Percentiles rank a stretch among this genome's conserved stretches.
Evolutionary conservation across 106 monocot species (phyloP).

Genomic region (Dendrobium chrysotoxum): DNA sequence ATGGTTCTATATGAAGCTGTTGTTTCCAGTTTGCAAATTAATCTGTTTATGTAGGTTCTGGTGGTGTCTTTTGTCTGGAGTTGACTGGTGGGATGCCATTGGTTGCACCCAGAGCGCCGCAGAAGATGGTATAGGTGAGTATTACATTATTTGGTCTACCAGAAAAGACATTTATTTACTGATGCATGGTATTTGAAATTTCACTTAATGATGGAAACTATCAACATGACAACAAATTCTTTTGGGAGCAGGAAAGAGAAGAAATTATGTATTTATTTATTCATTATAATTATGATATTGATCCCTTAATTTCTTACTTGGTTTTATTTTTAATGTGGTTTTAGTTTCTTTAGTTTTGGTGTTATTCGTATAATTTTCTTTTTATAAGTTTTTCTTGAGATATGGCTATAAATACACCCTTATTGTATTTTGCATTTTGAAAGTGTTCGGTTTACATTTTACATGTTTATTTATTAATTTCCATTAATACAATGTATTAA

Average conservation of each 20-base stretch:
- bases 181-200: neutral
- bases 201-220: neutral
- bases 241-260: neutral
- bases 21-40: neutral
- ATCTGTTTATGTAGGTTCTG: conserved; percentile 59
- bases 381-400: no score
- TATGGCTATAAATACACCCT: no score
- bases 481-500: no score
- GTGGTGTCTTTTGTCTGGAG: conserved; percentile 95
- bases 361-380: no score
- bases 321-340: no score
- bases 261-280: neutral
- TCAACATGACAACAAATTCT: neutral
- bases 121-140: conserved; percentile 92
- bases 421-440: no score
- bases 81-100: conserved; percentile 99
- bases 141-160: neutral
- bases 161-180: neutral
- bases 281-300: no score
- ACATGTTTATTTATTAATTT: no score
- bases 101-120: conserved; percentile 99
- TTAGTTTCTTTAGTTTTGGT: no score
- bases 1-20: neutral
- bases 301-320: neutral
- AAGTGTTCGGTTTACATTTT: no score